Percentiles rank a stretch among this genome's conserved stretches.
These are phyloP conservation scores for Rubia tinctorum DNA, from an alignment of 305 asterid species.

Conservation along the genomic window DNA sequence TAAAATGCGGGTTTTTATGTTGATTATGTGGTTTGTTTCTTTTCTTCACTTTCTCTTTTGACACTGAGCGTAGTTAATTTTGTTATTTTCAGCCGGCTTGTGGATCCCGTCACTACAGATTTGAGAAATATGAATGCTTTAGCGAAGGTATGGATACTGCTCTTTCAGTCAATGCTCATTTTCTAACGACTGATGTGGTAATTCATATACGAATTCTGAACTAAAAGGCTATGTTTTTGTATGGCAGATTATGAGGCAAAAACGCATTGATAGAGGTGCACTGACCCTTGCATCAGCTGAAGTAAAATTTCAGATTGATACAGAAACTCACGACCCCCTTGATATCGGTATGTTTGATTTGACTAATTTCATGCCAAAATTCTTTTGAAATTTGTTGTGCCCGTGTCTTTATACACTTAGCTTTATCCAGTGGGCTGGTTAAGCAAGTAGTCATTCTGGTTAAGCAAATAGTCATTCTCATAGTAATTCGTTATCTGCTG, in stretches of 20 bases:
- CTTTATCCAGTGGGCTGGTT: background rate
- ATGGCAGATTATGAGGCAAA: slow-evolving; percentile 92
- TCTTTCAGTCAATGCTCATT: slow-evolving; percentile 6
- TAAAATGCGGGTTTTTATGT: background rate
- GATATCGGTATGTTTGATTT: slow-evolving; percentile 67
- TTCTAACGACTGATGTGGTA: background rate
- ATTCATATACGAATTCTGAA: background rate
- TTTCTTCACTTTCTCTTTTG: slow-evolving; percentile 7
- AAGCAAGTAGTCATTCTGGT: background rate
- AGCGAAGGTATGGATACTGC: slow-evolving; percentile 65
- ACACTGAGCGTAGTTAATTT: background rate
- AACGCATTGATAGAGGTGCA: slow-evolving; percentile 96
- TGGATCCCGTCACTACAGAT: slow-evolving; percentile 88
- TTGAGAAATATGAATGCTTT: slow-evolving; percentile 85
- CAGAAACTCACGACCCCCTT: slow-evolving; percentile 99
- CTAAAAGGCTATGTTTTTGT: background rate
- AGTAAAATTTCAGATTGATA: slow-evolving; percentile 96
- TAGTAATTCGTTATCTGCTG: background rate
- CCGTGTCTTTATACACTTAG: background rate
- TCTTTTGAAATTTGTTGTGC: background rate
- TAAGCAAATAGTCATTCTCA: background rate
- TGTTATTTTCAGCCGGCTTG: slow-evolving; percentile 68
- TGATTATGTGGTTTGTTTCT: slow-evolving; percentile 6
- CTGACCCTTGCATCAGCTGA: slow-evolving; percentile 99
- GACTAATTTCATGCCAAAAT: background rate